These are phyloP conservation scores for Pseudognaphalium luteoalbum DNA, from an alignment of 129 eudicot genomes.

Conservation along the genomic window DNA sequence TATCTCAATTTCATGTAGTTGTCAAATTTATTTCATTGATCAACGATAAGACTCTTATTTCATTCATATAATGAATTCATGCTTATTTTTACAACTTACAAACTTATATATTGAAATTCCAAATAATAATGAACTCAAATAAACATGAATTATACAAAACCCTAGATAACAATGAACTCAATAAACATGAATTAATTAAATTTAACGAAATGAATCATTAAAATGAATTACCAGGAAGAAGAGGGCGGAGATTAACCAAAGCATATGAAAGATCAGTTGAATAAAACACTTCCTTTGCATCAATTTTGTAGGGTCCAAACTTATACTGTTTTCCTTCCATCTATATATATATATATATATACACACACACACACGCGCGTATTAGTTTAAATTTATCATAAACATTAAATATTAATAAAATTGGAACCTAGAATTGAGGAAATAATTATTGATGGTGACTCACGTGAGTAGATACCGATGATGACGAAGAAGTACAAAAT, in stretches of 20 bases:
- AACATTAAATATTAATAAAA: background rate
- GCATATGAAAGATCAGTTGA: constrained; percentile 85
- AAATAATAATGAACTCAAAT: no score
- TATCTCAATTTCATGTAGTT: no score
- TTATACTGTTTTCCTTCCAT: constrained; percentile 54
- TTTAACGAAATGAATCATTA: background rate
- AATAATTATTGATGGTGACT: background rate
- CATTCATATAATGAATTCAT: no score
- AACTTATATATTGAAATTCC: no score
- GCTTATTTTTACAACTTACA: no score
- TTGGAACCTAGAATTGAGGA: background rate
- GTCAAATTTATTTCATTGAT: no score
- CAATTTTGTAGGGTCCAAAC: constrained; percentile 78
- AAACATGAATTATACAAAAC: no score
- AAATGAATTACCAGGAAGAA: constrained; percentile 67
- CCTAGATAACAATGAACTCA: no score
- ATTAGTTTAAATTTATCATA: background rate
- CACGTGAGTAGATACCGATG: constrained; percentile 35
- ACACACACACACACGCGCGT: no score
- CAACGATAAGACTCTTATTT: no score
- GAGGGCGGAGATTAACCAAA: constrained; percentile 91
- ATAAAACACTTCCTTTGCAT: constrained; percentile 69
- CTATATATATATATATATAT: constrained; percentile 23
- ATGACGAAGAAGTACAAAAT: background rate
- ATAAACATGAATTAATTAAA: background rate